These are phyloP conservation scores for Drechslerella dactyloides DNA, from an alignment of 2,329 filamentous ascomycete genomes.

Conservation along the genomic window DNA sequence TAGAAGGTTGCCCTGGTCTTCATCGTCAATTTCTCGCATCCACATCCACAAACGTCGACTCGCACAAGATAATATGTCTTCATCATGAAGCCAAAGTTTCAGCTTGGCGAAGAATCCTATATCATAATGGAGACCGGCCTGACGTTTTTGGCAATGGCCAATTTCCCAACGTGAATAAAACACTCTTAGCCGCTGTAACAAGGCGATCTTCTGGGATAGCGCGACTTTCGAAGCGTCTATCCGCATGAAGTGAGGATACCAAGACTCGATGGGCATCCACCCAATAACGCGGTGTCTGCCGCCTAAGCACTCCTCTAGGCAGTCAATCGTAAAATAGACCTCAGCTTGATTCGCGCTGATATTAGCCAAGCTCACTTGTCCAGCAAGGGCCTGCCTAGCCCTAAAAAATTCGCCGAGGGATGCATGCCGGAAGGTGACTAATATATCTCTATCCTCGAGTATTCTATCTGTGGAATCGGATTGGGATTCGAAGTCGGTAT, in stretches of 20 bases:
- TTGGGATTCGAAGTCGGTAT: not conserved
- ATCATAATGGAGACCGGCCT: not conserved
- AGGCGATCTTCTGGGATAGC: too few relatives aligned
- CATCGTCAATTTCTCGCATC: too few relatives aligned
- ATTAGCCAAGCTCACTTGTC: not conserved
- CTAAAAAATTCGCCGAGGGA: conserved; percentile 10
- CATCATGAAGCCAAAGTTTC: conserved; percentile 7
- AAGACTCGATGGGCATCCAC: too few relatives aligned
- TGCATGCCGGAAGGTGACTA: conserved; percentile 2
- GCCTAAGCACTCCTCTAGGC: too few relatives aligned
- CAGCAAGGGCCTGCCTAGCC: not conserved
- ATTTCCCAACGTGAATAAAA: not conserved
- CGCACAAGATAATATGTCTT: too few relatives aligned
- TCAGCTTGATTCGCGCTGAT: not conserved
- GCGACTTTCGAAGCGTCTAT: too few relatives aligned
- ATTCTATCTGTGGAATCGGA: not conserved
- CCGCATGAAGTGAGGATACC: too few relatives aligned
- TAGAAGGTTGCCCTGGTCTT: too few relatives aligned
- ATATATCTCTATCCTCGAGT: not conserved
- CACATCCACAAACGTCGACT: too few relatives aligned
- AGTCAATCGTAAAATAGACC: conserved; percentile 4
- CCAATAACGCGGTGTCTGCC: too few relatives aligned
- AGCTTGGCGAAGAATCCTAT: not conserved
- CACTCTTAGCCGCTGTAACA: too few relatives aligned
- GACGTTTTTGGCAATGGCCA: not conserved